A percentile compares a stretch with the other conserved stretches of the same genome.
These are phyloP conservation scores for Candida yuanshanica DNA, from an alignment of 805 yeast species.

Conservation along the genomic window DNA sequence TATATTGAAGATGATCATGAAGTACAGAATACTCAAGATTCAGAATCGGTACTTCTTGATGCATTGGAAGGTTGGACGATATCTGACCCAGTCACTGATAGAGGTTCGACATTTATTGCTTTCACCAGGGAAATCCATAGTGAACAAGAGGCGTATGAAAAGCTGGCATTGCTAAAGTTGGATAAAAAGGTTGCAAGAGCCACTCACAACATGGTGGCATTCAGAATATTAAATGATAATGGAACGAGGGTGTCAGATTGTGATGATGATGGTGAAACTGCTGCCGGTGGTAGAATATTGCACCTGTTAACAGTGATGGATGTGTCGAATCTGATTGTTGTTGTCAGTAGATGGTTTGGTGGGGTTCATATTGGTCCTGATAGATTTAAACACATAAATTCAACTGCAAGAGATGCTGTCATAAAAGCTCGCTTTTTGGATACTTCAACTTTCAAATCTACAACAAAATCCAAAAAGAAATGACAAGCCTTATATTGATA, in stretches of 20 bases:
- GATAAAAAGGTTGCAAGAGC: slow-evolving; percentile 68
- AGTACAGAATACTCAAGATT: neutral
- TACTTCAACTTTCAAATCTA: slow-evolving; percentile 8
- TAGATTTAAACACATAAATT: slow-evolving; percentile 87
- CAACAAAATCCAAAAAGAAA: slow-evolving; percentile 22
- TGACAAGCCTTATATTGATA: too few relatives aligned
- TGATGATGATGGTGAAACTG: slow-evolving; percentile 96
- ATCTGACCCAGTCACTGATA: slow-evolving; percentile 73
- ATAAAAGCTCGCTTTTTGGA: slow-evolving; percentile 50
- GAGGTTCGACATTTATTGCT: slow-evolving; percentile 83
- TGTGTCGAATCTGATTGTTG: slow-evolving; percentile 75
- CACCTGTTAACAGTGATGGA: slow-evolving; percentile 73
- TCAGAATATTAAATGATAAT: slow-evolving; percentile 54
- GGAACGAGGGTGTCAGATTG: slow-evolving; percentile 72
- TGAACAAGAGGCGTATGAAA: slow-evolving; percentile 59
- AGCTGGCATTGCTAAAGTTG: slow-evolving; percentile 44
- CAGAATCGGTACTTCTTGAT: slow-evolving; percentile 24
- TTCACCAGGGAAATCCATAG: slow-evolving; percentile 58
- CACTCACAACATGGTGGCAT: slow-evolving; percentile 79
- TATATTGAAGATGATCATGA: slow-evolving; percentile 26
- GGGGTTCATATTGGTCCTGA: slow-evolving; percentile 91
- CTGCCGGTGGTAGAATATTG: slow-evolving; percentile 85
- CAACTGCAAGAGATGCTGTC: slow-evolving; percentile 82
- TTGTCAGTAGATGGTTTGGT: slow-evolving; percentile 83
- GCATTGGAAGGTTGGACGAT: slow-evolving; percentile 68